Evolutionary conservation across 2,329 filamentous ascomycete genomes (phyloP).

Genomic region (Cylindrodendrum hubeiense): DNA sequence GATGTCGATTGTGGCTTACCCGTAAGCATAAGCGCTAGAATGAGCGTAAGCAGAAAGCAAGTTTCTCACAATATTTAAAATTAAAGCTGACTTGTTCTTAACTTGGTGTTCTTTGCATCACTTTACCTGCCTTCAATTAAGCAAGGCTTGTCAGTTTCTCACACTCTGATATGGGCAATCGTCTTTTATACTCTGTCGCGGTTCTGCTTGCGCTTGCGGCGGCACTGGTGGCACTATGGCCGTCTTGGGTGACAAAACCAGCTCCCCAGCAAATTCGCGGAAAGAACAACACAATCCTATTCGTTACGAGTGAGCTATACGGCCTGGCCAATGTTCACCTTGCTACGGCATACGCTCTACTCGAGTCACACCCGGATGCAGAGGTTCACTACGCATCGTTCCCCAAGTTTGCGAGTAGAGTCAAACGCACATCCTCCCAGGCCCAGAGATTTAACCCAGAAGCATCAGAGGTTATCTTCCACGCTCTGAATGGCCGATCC

Average conservation of each 20-base stretch:
- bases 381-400: conserved; percentile 52
- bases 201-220: background rate
- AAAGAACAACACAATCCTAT: conserved; percentile 48
- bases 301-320: conserved; percentile 48
- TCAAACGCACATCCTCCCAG: conserved; percentile 32
- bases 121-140: too few species aligned
- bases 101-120: too few species aligned
- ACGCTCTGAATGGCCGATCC: conserved; percentile 35
- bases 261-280: background rate
- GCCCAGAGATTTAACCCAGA: conserved; percentile 24
- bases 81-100: too few species aligned
- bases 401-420: conserved; percentile 19
- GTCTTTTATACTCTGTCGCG: background rate
- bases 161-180: background rate
- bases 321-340: conserved; percentile 53
- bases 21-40: too few species aligned
- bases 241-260: background rate
- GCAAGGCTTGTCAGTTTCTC: too few species aligned
- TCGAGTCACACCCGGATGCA: conserved; percentile 46
- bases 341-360: conserved; percentile 49
- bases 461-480: conserved; percentile 41
- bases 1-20: too few species aligned
- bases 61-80: too few species aligned
- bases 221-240: background rate
- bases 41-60: too few species aligned